Percentiles rank a stretch among this genome's conserved stretches.
Conservation (phyloP, 2,329 filamentous ascomycete genomes). For the Amesomyces nigricolor region DNA sequence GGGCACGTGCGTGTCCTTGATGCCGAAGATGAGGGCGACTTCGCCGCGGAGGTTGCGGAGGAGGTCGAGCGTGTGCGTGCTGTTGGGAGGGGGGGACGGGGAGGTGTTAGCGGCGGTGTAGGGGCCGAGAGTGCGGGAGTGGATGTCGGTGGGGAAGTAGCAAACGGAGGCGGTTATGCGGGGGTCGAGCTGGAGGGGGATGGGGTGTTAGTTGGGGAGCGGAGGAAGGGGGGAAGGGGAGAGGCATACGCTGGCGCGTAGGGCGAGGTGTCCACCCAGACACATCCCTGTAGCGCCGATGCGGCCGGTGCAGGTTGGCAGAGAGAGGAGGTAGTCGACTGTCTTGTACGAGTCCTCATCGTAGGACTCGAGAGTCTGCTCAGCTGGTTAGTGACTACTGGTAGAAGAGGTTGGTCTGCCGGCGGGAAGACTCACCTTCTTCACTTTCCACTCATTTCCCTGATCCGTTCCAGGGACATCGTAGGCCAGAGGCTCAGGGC, state of each 20-base stretch:
- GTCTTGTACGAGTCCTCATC: constrained; percentile 69
- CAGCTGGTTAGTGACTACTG: neutral
- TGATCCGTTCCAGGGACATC: constrained; percentile 81
- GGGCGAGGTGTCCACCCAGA: constrained; percentile 78
- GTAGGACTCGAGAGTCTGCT: constrained; percentile 73
- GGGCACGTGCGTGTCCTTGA: constrained; percentile 86
- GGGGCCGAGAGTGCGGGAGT: constrained; percentile 69
- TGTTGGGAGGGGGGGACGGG: constrained; percentile 33
- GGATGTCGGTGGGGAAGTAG: constrained; percentile 92
- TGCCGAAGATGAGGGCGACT: constrained; percentile 83
- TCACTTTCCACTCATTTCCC: constrained; percentile 81
- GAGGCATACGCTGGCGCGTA: constrained; percentile 48
- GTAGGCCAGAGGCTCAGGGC: constrained; percentile 76
- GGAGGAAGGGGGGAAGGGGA: neutral
- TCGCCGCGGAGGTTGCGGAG: constrained; percentile 68
- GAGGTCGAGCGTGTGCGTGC: constrained; percentile 48
- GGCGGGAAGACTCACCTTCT: constrained; percentile 51
- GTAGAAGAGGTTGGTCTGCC: no score
- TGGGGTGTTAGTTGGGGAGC: constrained; percentile 6
- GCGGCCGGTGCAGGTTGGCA: constrained; percentile 73
- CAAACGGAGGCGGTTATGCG: constrained; percentile 72
- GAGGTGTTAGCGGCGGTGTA: constrained; percentile 44
- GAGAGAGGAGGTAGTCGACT: constrained; percentile 63
- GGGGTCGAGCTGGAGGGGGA: constrained; percentile 53
- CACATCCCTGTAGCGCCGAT: constrained; percentile 87